Base-by-base conservation (phyloP, 179 eudicot species). In the Vitellaria paradoxa region DNA sequence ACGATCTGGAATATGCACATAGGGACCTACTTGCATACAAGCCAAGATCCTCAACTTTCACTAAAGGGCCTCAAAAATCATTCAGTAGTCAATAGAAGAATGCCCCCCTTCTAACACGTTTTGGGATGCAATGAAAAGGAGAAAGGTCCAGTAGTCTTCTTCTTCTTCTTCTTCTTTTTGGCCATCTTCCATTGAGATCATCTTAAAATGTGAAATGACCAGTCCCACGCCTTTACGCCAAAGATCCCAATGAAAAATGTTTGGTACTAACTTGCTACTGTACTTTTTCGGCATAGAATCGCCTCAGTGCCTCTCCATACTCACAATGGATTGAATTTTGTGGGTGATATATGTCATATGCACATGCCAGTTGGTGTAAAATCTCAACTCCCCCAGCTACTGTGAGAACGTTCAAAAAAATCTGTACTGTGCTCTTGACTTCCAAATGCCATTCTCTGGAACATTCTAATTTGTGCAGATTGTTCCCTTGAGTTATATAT, bases 371-470 rank as follows among this genome's bases (percentile, higher is more conserved):
- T 52, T 15, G 46, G 13, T 23, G 62, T 13, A 53, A 76, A 69
- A 61, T 80, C 81, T 81, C 80, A 81, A 73, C 88, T 86, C 26
- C 73, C 78, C 88, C 87, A 84, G 79, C 88, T 86, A 77, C 82
- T 85, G 53, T 78, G 85, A 42, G 92, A 83, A 71, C 83, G 82
- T 82, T 82, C 82, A 65, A 69, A 85, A 49, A 74, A 82, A 12
- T 88, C 94, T 2, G 94, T 81, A 77, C 89, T 92, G 80, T 83
- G 84, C 23, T 94, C 97, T 80, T 91, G 92, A 85, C 94, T 93
- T 73, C 91, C 97, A 64, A 93, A 94, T 3, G 98, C 94, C 98
- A 94, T 90, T 80, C 94, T 86, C 74, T 87, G 93, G 75, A 94
- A 93, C 87, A 88, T 79, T 88, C 90, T 86, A 73, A 94, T 94